Percentiles rank a stretch among this genome's conserved stretches.
Conservation (phyloP, 352 stramenopile genomes). For the Phytophthora colocasiae region DNA sequence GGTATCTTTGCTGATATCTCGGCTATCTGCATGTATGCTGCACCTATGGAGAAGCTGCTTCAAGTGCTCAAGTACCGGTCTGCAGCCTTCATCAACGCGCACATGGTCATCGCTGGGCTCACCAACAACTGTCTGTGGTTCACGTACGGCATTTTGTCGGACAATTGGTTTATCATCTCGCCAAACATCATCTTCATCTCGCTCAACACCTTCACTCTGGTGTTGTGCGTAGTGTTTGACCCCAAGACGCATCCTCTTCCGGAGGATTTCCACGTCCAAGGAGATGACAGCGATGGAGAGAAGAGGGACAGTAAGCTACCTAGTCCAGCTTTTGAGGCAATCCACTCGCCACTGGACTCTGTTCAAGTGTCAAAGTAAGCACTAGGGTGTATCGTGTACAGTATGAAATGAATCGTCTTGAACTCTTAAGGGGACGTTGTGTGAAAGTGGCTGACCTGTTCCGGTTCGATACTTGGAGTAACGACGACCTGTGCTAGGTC, state of each 20-base stretch:
- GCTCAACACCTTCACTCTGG: conserved; percentile 33
- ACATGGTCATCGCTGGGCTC: conserved; percentile 33
- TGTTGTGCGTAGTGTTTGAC: conserved; percentile 35
- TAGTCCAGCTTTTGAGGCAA: conserved; percentile 35
- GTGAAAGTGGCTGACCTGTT: conserved; percentile 8
- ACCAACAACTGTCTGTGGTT: conserved; percentile 42
- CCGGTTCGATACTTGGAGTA: conserved; percentile 5
- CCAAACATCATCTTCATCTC: conserved; percentile 42
- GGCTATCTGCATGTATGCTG: conserved; percentile 34
- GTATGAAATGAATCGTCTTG: neutral
- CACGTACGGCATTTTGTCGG: conserved; percentile 39
- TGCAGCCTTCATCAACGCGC: conserved; percentile 29
- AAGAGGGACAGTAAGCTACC: conserved; percentile 22
- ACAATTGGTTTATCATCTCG: conserved; percentile 44
- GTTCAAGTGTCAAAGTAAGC: conserved; percentile 25
- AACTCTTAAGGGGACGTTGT: neutral
- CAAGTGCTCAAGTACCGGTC: conserved; percentile 37
- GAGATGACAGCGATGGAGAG: conserved; percentile 8
- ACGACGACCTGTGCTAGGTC: conserved; percentile 4
- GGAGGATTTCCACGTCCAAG: conserved; percentile 27
- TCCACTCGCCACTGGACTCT: conserved; percentile 39
- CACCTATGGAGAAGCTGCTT: conserved; percentile 34
- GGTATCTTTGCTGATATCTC: conserved; percentile 35
- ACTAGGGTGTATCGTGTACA: neutral
- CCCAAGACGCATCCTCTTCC: conserved; percentile 41